Base-by-base conservation (phyloP, 139 green algal species). In the Chlamydomonas schloesseri region DNA sequence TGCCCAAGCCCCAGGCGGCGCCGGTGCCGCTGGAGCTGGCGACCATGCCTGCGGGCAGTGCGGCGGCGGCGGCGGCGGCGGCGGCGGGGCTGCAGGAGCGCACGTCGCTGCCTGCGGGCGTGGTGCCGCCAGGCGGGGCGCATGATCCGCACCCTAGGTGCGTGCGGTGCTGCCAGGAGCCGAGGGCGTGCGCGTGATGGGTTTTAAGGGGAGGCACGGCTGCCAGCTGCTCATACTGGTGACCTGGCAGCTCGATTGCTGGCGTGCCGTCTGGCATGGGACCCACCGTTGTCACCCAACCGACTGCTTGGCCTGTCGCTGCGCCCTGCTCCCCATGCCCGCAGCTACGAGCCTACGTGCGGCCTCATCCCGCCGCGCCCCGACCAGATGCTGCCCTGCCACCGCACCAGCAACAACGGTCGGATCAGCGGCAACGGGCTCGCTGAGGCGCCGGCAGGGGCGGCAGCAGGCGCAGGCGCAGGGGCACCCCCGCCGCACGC, bases 371-470 rank as follows among this genome's bases (percentile, higher is more conserved):
- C 33, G 23, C 73, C 73, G 3, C 31, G 53, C 23, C 73, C 73
- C n/a, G n/a, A 68, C 31, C 21, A 81, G 55, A 21, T 81, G 73
- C 73, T 81, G 73, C 31, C 73, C 8, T 81, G 73, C 57, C 73
- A 81, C 73, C 55, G 55, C 31, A 8, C 9, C 53, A 70, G 21
- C 24, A 50, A 50, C 42, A 50, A 50, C 42, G 42, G 42, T 5
- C 42, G 42, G 6, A 28, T n/a, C 29, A 80, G 28, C 73, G 47
- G 46, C 47, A 80, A 50, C 24, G 17, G 18, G 8, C 2, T 6
- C 55, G 55, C 2, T 10, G 20, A 26, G 55, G 20, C 18, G 55
- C 21, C 5, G 6, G 55, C 55, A n/a, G n/a, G n/a, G n/a, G n/a
- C n/a, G n/a, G n/a, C n/a, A n/a, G n/a, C n/a, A n/a, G n/a, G n/a